phyloP scores from a whole-genome alignment of 345 rosid species.

The Gossypium rotundifolium region DNA sequence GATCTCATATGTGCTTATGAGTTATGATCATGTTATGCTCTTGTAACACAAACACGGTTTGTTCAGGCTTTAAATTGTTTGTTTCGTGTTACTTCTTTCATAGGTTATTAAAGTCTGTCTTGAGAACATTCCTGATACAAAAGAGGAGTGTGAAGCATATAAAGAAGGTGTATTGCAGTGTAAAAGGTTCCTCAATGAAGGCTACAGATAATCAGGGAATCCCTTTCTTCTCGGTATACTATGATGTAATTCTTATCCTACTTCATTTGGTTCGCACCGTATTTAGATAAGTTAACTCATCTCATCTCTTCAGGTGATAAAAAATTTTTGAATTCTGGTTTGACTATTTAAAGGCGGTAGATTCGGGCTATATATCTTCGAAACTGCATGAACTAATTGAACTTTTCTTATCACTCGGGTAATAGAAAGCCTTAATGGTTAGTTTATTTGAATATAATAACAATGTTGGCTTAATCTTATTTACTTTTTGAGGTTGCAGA shows the following conservation, averaged over 20 bases:
- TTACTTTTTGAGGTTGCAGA: constrained; percentile 35
- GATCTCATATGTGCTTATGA: constrained; percentile 73
- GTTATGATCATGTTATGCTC: constrained; percentile 35
- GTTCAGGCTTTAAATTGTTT: constrained; percentile 1
- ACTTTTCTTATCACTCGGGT: constrained; percentile 65
- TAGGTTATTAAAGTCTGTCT: constrained; percentile 67
- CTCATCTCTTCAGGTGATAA: constrained; percentile 31
- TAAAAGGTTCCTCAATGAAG: constrained; percentile 58
- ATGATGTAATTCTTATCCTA: constrained; percentile 9
- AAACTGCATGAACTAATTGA: constrained; percentile 69
- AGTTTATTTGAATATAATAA: constrained; percentile 8
- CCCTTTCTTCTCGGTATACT: constrained; percentile 49
- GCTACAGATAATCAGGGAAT: constrained; percentile 27
- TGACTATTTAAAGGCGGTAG: constrained; percentile 39
- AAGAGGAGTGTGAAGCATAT: constrained; percentile 38
- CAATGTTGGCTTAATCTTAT: constrained; percentile 1
- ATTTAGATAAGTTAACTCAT: background rate
- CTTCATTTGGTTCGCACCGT: background rate
- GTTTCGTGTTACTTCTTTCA: constrained; percentile 12
- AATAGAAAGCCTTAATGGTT: constrained; percentile 17
- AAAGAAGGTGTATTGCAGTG: constrained; percentile 38
- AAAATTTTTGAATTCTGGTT: constrained; percentile 25
- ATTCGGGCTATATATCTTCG: constrained; percentile 56
- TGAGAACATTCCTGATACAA: constrained; percentile 35
- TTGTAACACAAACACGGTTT: background rate